A percentile compares a stretch with the other conserved stretches of the same genome.
Evolutionary conservation across 192 early-diverging fungal genomes (phyloP).

Genomic region (Dimargaris xerosporica): DNA sequence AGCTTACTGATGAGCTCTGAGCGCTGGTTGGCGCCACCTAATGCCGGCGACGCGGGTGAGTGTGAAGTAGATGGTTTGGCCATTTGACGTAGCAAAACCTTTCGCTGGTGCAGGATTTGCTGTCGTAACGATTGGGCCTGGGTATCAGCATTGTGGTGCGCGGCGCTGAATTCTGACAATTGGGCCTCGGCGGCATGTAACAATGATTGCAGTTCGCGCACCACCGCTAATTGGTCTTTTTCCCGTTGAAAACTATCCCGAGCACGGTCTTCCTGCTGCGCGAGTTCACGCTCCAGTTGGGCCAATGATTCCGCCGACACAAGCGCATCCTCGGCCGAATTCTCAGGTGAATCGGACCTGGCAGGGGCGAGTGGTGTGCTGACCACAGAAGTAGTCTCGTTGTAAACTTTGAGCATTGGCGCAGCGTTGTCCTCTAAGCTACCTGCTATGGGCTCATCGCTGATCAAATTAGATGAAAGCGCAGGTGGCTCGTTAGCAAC

Average conservation of each 20-base stretch:
- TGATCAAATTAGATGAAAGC: not conserved
- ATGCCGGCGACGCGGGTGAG: not conserved
- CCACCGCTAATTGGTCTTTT: not conserved
- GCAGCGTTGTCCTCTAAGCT: not conserved
- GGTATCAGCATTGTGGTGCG: not conserved
- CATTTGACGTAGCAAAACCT: not conserved
- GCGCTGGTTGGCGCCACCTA: not conserved
- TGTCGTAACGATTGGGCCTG: not conserved
- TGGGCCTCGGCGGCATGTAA: not conserved
- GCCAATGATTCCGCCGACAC: too few relatives aligned
- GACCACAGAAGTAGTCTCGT: not conserved
- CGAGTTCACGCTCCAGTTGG: not conserved
- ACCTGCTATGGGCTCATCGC: not conserved
- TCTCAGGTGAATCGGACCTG: not conserved
- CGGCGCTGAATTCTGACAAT: not conserved
- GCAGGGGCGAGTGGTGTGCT: not conserved
- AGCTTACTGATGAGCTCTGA: not conserved
- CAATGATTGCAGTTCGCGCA: not conserved
- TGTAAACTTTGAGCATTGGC: too few relatives aligned
- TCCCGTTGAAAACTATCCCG: not conserved
- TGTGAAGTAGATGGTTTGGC: not conserved
- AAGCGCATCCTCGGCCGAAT: not conserved
- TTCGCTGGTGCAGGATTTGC: not conserved
- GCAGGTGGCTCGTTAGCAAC: too few relatives aligned
- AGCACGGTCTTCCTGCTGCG: not conserved